Base-by-base conservation (phyloP, 768 basidiomycete genomes). In the Trametes meyenii region DNA sequence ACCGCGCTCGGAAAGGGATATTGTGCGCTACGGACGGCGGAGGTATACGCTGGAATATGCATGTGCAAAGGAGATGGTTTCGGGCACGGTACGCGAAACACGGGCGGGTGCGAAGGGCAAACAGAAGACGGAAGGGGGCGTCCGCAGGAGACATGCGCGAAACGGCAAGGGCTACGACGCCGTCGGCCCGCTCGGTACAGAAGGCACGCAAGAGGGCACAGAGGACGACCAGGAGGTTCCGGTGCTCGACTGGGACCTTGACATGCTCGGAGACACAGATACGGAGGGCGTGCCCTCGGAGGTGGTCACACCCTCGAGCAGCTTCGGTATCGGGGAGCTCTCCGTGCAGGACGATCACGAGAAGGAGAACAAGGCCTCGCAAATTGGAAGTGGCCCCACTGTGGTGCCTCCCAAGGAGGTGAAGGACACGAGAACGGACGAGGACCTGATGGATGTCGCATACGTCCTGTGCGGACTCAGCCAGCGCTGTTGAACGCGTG, bases 371-470 rank as follows among this genome's bases (percentile, higher is more conserved):
- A 35, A 23, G 24, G n/a, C 26, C 7, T 17, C 16, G 14, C 14
- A 4, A 11, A 4, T n/a, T 13, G 39, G 43, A 14, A 3, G n/a
- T 8, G 48, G n/a, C 55, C 50, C 51, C 55, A 46, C 46, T 69
- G 38, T 69, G 74, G 54, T 82, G 82, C 81, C 68, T 38, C 42
- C 53, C 45, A 10, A 26, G 10, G 6, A 58, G 39, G n/a, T 10
- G 45, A 48, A 42, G 38, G 21, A 21, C 1, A 5, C 42, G 11
- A 61, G 33, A 69, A 79, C 81, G 46, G 85, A 88, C 70, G 83
- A 87, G 36, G 87, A 87, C 58, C 83, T 84, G 74, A 86, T 90
- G 84, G 83, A 82, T 62, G 88, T 87, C 23, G 88, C 88, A 26
- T 74, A 88, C 42, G 84, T 83, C 44, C 73, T 90, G 19, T 89